A percentile compares a stretch with the other conserved stretches of the same genome.
Conservation (phyloP, 1,284 basidiomycete genomes). For the Microbotryomycetes sp. region DNA sequence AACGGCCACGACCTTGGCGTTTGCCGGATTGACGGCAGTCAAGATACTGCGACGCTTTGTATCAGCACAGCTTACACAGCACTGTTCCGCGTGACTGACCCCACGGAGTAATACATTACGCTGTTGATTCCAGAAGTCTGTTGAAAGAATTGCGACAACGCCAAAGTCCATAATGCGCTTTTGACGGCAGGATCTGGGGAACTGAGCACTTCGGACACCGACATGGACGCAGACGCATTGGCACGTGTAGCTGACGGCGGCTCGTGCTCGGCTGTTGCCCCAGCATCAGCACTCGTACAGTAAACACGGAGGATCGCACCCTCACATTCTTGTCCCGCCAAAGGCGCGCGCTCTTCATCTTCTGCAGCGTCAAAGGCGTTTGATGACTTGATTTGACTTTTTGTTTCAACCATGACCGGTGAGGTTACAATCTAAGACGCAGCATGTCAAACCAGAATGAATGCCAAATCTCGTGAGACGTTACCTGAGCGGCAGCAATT, state of each 20-base stretch:
- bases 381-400: background rate
- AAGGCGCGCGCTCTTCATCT: slow-evolving; percentile 16
- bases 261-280: background rate
- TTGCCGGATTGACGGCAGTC: slow-evolving; percentile 29
- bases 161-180: slow-evolving; percentile 12
- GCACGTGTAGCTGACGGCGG: background rate
- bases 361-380: background rate
- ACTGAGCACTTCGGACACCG: slow-evolving; percentile 9
- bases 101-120: slow-evolving; percentile 29
- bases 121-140: slow-evolving; percentile 20
- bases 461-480: background rate
- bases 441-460: background rate
- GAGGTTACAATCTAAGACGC: slow-evolving; percentile 8
- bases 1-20: slow-evolving; percentile 25
- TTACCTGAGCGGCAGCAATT: slow-evolving; percentile 9
- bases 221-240: background rate
- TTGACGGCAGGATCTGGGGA: slow-evolving; percentile 12
- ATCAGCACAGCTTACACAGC: no score
- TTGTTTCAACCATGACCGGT: slow-evolving; percentile 12
- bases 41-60: slow-evolving; percentile 28
- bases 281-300: background rate
- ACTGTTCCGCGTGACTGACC: no score
- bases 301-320: background rate
- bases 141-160: slow-evolving; percentile 21
- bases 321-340: background rate